Percentiles rank a stretch among this genome's conserved stretches.
phyloP scores from a whole-genome alignment of 768 basidiomycete species.

The Russula ochroleuca region DNA sequence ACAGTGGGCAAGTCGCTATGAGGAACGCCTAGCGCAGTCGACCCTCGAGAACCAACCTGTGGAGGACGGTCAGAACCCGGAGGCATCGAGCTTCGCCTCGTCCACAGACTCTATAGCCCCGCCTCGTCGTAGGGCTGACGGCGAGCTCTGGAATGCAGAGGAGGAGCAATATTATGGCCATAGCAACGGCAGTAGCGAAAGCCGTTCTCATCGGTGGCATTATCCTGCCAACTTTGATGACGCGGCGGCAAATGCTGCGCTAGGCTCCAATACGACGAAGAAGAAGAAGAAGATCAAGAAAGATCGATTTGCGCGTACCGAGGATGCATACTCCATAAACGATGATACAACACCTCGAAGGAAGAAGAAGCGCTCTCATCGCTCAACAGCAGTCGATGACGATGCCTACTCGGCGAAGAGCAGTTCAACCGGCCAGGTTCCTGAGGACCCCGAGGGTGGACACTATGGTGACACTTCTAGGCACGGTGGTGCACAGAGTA shows the following conservation, averaged over 20 bases:
- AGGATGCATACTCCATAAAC: conserved; percentile 63
- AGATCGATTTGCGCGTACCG: conserved; percentile 82
- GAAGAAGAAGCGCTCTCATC: conserved; percentile 61
- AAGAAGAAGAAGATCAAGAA: conserved; percentile 79
- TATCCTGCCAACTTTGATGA: conserved; percentile 86
- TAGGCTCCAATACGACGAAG: conserved; percentile 43
- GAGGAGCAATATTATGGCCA: conserved; percentile 73
- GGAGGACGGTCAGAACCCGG: conserved; percentile 72
- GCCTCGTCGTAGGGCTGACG: conserved; percentile 37
- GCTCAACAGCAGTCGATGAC: conserved; percentile 40
- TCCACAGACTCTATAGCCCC: conserved; percentile 34
- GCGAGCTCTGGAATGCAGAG: conserved; percentile 65
- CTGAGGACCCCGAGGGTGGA: conserved; percentile 72
- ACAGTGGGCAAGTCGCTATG: conserved; percentile 84
- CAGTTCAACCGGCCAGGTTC: conserved; percentile 41
- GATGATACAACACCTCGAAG: conserved; percentile 46
- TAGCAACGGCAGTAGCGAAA: conserved; percentile 37
- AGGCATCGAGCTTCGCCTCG: conserved; percentile 31
- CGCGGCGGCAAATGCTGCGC: conserved; percentile 26
- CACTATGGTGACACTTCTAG: conserved; percentile 56
- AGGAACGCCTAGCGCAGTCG: conserved; percentile 70
- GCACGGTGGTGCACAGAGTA: conserved; percentile 71
- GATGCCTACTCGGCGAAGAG: conserved; percentile 36
- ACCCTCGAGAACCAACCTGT: conserved; percentile 64
- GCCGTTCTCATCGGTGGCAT: conserved; percentile 56